phyloP scores from a whole-genome alignment of 805 yeast genomes.

The Metschnikowia sp. region DNA sequence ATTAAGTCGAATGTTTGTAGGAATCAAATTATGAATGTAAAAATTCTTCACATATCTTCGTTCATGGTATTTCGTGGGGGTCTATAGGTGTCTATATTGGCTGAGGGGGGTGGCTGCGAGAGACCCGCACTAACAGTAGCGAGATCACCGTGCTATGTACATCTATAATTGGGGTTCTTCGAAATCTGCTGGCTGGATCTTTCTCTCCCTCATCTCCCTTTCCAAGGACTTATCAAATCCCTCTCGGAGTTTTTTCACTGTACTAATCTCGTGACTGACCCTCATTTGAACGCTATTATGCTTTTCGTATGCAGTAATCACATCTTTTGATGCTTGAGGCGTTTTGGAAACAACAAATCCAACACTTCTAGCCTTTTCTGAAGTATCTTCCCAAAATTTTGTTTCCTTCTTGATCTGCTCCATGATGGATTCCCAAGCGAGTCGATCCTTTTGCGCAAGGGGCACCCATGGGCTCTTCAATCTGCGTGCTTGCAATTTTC shows the following conservation, averaged over 20 bases:
- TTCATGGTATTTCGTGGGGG: too few relatives aligned
- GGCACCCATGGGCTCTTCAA: conserved; percentile 11
- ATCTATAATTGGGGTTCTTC: neutral
- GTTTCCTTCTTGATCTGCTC: neutral
- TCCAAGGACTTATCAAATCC: conserved; percentile 11
- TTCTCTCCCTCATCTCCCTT: conserved; percentile 9
- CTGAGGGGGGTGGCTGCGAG: too few relatives aligned
- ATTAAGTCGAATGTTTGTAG: too few relatives aligned
- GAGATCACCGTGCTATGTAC: too few relatives aligned
- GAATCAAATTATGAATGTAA: too few relatives aligned
- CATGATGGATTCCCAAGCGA: conserved; percentile 5
- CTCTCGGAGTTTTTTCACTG: conserved; percentile 7
- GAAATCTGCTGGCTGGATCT: neutral
- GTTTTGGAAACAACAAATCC: neutral
- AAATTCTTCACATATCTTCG: too few relatives aligned
- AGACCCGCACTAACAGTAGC: too few relatives aligned
- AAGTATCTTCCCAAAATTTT: conserved; percentile 5
- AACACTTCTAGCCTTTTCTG: neutral
- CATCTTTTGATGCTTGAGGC: conserved; percentile 2
- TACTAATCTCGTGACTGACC: conserved; percentile 7
- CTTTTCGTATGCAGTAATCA: conserved; percentile 5
- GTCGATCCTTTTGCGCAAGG: conserved; percentile 3
- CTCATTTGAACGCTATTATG: conserved; percentile 8
- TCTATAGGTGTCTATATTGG: too few relatives aligned
- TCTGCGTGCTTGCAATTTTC: neutral